These are phyloP conservation scores for Bocquillonia castaneifolia DNA, from an alignment of 441 rosid genomes.

Conservation along the genomic window DNA sequence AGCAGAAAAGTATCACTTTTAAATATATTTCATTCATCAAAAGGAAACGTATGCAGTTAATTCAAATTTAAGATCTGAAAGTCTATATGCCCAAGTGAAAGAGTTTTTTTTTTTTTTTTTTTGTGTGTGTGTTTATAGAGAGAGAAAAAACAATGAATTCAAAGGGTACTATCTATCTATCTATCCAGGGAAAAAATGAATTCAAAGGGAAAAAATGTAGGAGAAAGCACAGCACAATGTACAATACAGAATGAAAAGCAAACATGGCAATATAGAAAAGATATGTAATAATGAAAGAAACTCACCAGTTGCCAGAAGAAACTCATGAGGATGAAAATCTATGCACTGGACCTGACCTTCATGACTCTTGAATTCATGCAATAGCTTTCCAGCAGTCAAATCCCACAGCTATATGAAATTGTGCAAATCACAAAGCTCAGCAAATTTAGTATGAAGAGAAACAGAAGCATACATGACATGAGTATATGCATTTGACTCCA, in stretches of 20 bases:
- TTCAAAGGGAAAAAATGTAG: background rate
- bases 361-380: conserved; percentile 91
- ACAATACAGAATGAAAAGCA: background rate
- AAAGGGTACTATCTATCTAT: too few relatives aligned
- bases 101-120: too few relatives aligned
- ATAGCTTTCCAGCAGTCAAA: conserved; percentile 96
- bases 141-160: too few relatives aligned
- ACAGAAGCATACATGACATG: background rate
- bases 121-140: too few relatives aligned
- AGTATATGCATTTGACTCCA: background rate
- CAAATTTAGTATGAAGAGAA: conserved; percentile 7
- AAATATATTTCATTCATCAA: background rate
- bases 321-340: conserved; percentile 97
- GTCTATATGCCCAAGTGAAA: background rate
- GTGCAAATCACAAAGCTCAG: conserved; percentile 11
- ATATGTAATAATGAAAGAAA: conserved; percentile 20
- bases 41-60: background rate
- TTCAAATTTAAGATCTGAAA: background rate
- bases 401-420: conserved; percentile 74
- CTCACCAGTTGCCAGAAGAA: conserved; percentile 92
- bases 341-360: conserved; percentile 93
- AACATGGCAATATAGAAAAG: conserved; percentile 7
- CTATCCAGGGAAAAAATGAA: too few relatives aligned
- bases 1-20: background rate
- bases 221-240: background rate